Evolutionary conservation across 495 filamentous ascomycete genomes (phyloP).

Genomic region (Thermothielavioides terrestris): DNA sequence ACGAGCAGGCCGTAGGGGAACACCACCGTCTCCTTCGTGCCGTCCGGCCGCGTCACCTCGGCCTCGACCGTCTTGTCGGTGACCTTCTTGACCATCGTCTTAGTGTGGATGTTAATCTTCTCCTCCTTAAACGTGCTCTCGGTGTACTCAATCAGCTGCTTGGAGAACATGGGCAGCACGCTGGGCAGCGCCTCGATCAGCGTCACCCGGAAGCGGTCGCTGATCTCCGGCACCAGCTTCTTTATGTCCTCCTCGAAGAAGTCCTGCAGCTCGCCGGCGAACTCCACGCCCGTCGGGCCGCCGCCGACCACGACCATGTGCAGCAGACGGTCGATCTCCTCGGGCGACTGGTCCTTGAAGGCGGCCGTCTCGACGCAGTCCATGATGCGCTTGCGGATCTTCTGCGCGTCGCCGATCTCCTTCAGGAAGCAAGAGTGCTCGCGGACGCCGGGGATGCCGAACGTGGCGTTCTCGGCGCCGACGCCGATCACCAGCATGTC

Average conservation of each 20-base stretch:
- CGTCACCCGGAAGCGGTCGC: constrained; percentile 89
- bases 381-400: constrained; percentile 97
- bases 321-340: constrained; percentile 86
- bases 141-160: constrained; percentile 98
- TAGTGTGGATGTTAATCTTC: constrained; percentile 90
- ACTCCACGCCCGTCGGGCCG: constrained; percentile 96
- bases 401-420: constrained; percentile 91
- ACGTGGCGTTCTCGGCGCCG: constrained; percentile 96
- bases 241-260: constrained; percentile 97
- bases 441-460: constrained; percentile 90
- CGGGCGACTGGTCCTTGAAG: constrained; percentile 91
- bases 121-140: constrained; percentile 98
- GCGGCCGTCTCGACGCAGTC: constrained; percentile 97
- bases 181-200: constrained; percentile 97
- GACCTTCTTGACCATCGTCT: constrained; percentile 98
- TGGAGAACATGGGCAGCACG: constrained; percentile 97
- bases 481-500: constrained; percentile 98
- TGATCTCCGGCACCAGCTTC: constrained; percentile 96
- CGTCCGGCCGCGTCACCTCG: constrained; percentile 76
- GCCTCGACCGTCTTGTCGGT: constrained; percentile 92
- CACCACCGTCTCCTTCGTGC: constrained; percentile 66
- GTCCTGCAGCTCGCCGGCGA: constrained; percentile 94
- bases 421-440: constrained; percentile 98
- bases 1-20: constrained; percentile 95
- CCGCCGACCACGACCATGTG: constrained; percentile 99